A percentile compares a stretch with the other conserved stretches of the same genome.
These are phyloP conservation scores for Boletus subcaerulescens DNA, from an alignment of 768 basidiomycete genomes.

Conservation along the genomic window DNA sequence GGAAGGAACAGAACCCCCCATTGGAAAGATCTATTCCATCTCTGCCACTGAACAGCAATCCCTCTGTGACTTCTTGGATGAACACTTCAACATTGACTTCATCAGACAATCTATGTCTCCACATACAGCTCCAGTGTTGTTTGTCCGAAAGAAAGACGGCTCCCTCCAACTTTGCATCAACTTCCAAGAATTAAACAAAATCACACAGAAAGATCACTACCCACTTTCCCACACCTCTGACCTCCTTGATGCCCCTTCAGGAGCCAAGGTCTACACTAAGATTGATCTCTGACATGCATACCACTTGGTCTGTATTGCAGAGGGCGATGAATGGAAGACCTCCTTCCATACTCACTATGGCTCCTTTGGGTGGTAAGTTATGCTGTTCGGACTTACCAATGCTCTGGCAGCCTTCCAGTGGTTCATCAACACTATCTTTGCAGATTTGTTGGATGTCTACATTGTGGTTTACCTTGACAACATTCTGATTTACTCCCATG, in stretches of 20 bases:
- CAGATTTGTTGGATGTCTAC: no score
- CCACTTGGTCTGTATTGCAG: background rate
- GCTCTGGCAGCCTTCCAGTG: no score
- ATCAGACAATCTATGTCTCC: no score
- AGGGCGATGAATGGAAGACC: no score
- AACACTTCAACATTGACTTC: conserved; percentile 19
- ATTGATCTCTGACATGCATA: background rate
- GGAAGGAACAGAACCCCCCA: no score
- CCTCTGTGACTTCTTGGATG: background rate
- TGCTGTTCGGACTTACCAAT: no score
- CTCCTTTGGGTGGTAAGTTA: no score
- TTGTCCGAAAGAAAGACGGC: background rate
- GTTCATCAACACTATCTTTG: no score
- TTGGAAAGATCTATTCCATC: background rate
- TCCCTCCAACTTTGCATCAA: conserved; percentile 28
- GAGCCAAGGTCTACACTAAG: background rate
- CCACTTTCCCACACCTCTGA: conserved; percentile 7
- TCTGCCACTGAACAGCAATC: background rate
- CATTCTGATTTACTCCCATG: no score
- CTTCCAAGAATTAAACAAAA: conserved; percentile 32
- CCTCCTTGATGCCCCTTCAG: background rate
- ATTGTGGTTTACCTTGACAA: no score
- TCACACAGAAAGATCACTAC: conserved; percentile 27
- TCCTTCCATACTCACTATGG: no score
- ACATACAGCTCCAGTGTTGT: background rate